These are phyloP conservation scores for Trypanosoma scelopori DNA, from an alignment of 208 protist species.

Conservation along the genomic window DNA sequence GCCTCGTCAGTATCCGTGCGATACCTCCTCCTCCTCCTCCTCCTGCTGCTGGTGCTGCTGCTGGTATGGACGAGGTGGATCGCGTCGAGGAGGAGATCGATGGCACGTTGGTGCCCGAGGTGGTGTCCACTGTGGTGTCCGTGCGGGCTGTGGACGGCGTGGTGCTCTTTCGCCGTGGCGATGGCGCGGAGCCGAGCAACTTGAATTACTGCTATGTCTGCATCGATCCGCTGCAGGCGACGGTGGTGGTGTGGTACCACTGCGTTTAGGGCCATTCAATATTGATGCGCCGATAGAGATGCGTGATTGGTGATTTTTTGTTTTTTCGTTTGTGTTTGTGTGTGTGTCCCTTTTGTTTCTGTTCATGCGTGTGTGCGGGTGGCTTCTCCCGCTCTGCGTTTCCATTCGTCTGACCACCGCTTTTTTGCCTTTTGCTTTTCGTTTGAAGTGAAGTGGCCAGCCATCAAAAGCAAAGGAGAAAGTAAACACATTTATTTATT, in stretches of 20 bases:
- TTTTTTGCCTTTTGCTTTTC: too few species aligned
- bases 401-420: too few species aligned
- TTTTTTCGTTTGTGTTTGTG: too few species aligned
- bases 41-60: background rate
- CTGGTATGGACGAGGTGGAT: slow-evolving; percentile 16
- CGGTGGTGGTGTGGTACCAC: slow-evolving; percentile 41
- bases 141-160: slow-evolving; percentile 21
- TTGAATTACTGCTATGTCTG: slow-evolving; percentile 71
- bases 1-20: slow-evolving; percentile 40
- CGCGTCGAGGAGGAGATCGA: slow-evolving; percentile 8
- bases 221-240: slow-evolving; percentile 43
- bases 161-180: slow-evolving; percentile 32
- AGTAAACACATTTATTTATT: too few species aligned
- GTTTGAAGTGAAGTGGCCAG: too few species aligned
- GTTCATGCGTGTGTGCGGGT: too few species aligned
- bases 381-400: too few species aligned
- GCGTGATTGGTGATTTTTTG: too few species aligned
- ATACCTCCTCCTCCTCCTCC: slow-evolving; percentile 10
- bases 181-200: slow-evolving; percentile 47
- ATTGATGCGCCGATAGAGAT: too few species aligned
- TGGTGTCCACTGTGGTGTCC: slow-evolving; percentile 35
- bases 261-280: slow-evolving; percentile 6
- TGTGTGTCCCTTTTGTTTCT: too few species aligned
- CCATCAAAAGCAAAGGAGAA: too few species aligned
- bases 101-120: slow-evolving; percentile 22